phyloP scores from a whole-genome alignment of 2,329 filamentous ascomycete species.

The Colletotrichum ledebouriae region DNA sequence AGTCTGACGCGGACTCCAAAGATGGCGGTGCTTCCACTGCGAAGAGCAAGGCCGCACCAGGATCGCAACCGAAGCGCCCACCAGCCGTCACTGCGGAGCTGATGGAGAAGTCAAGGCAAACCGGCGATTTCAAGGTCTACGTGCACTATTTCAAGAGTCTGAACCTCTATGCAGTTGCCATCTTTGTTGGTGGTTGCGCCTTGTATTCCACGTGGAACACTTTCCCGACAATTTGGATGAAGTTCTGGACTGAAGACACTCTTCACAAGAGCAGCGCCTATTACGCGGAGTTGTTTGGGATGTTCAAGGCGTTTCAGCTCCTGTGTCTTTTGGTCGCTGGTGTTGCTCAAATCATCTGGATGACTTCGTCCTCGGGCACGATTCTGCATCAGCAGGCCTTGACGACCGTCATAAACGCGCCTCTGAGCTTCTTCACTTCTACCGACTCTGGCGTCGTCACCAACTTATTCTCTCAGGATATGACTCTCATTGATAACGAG shows the following conservation, averaged over 20 bases:
- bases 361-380: slow-evolving; percentile 44
- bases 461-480: slow-evolving; percentile 57
- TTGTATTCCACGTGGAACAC: slow-evolving; percentile 42
- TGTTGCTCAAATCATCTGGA: slow-evolving; percentile 43
- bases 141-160: slow-evolving; percentile 44
- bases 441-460: slow-evolving; percentile 54
- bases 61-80: slow-evolving; percentile 18
- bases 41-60: slow-evolving; percentile 4
- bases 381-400: slow-evolving; percentile 46
- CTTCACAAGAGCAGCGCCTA: slow-evolving; percentile 39
- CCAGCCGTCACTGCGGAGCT: slow-evolving; percentile 13
- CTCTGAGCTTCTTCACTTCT: slow-evolving; percentile 53
- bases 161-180: slow-evolving; percentile 12
- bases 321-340: slow-evolving; percentile 41
- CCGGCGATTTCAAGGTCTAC: slow-evolving; percentile 45
- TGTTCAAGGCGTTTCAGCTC: slow-evolving; percentile 40
- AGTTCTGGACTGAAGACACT: slow-evolving; percentile 48
- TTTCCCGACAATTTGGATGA: slow-evolving; percentile 50
- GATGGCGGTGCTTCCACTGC: background rate
- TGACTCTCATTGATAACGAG: slow-evolving; percentile 52
- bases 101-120: slow-evolving; percentile 40
- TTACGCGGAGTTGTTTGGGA: slow-evolving; percentile 44
- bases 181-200: slow-evolving; percentile 12
- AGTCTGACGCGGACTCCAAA: slow-evolving; percentile 40
- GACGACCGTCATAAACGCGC: slow-evolving; percentile 47